phyloP scores from a whole-genome alignment of 371 early-diverging fungal species.

The Mortierella sp. region DNA sequence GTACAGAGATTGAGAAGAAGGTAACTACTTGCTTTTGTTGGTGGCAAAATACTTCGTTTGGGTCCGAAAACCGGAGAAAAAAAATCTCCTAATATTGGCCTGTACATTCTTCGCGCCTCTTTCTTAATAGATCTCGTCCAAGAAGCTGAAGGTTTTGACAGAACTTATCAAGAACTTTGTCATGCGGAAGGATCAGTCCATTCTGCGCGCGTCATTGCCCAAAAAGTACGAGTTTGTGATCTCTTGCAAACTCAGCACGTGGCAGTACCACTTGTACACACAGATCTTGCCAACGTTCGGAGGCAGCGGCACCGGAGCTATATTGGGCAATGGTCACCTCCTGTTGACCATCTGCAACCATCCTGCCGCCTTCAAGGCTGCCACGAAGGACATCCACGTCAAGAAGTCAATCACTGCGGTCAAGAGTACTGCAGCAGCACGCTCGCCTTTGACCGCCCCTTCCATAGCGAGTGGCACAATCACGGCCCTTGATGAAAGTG shows the following conservation, averaged over 20 bases:
- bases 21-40: not conserved
- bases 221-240: constrained; percentile 80
- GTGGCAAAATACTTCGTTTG: too few relatives aligned
- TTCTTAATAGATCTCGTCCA: constrained; percentile 43
- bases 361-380: constrained; percentile 69
- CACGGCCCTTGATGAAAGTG: constrained; percentile 5
- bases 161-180: constrained; percentile 69
- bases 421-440: not conserved
- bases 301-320: not conserved
- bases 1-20: constrained; percentile 61
- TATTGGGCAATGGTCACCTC: constrained; percentile 41
- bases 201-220: constrained; percentile 72
- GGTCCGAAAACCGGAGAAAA: too few relatives aligned
- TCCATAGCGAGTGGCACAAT: not conserved
- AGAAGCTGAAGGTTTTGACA: constrained; percentile 63
- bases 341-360: constrained; percentile 81
- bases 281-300: constrained; percentile 2
- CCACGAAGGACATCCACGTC: not conserved
- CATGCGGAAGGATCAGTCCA: constrained; percentile 63
- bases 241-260: constrained; percentile 66
- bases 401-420: not conserved
- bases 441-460: not conserved
- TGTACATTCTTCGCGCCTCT: not conserved
- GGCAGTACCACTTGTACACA: constrained; percentile 71
- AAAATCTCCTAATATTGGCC: not conserved